Evolutionary conservation across 225 moss, liverwort and hornwort genomes (phyloP).

Genomic region (Bryoerythrophyllum caledonicum): DNA sequence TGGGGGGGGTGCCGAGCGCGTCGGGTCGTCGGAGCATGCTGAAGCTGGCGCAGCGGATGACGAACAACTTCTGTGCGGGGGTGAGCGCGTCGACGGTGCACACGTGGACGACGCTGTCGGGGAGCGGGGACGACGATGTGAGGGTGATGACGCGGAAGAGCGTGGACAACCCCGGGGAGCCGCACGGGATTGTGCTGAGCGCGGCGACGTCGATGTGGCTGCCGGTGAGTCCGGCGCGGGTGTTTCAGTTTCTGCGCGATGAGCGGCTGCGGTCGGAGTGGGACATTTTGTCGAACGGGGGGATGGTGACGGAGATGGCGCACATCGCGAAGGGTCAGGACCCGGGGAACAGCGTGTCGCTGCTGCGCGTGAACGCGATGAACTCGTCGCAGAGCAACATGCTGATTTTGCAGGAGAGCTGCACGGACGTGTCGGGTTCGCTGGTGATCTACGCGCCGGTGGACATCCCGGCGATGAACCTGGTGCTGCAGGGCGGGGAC

Average conservation of each 20-base stretch:
- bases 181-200: slow-evolving; percentile 87
- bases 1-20: slow-evolving; percentile 82
- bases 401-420: slow-evolving; percentile 66
- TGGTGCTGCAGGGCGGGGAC: slow-evolving; percentile 60
- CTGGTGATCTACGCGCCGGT: slow-evolving; percentile 63
- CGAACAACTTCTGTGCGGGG: slow-evolving; percentile 94
- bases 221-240: slow-evolving; percentile 54
- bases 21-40: slow-evolving; percentile 75
- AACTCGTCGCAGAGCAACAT: slow-evolving; percentile 65
- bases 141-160: slow-evolving; percentile 98
- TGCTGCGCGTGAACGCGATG: slow-evolving; percentile 60
- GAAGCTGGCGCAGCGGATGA: slow-evolving; percentile 92
- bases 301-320: slow-evolving; percentile 62
- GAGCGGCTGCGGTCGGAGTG: slow-evolving; percentile 63
- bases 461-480: slow-evolving; percentile 65
- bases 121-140: slow-evolving; percentile 88
- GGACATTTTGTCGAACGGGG: slow-evolving; percentile 63
- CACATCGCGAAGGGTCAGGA: slow-evolving; percentile 65
- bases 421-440: slow-evolving; percentile 60
- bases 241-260: slow-evolving; percentile 54
- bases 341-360: slow-evolving; percentile 57
- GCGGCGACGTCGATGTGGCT: slow-evolving; percentile 97
- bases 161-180: slow-evolving; percentile 95
- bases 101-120: slow-evolving; percentile 81
- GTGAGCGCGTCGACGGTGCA: slow-evolving; percentile 90